phyloP scores from a whole-genome alignment of 2,329 filamentous ascomycete genomes.

The Curvularia sp. region DNA sequence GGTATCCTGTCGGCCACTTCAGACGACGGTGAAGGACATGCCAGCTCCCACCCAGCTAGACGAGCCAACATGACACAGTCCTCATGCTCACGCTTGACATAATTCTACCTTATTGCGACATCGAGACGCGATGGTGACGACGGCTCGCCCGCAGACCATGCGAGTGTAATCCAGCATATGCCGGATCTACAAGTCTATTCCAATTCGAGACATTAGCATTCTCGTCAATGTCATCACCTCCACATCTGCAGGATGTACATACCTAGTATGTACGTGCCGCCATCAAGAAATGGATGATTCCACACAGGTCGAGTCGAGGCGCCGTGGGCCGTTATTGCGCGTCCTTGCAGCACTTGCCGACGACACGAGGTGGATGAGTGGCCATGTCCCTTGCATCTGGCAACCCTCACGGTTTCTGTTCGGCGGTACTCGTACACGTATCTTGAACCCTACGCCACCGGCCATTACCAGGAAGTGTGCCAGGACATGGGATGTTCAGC shows the following conservation, averaged over 20 bases:
- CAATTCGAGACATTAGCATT: conserved; percentile 56
- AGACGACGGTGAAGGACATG: conserved; percentile 26
- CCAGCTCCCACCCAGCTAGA: conserved; percentile 46
- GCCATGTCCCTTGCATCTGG: conserved; percentile 53
- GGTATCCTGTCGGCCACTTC: conserved; percentile 42
- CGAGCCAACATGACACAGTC: conserved; percentile 55
- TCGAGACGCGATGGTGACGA: conserved; percentile 53
- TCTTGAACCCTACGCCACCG: conserved; percentile 49
- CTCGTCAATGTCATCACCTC: conserved; percentile 25
- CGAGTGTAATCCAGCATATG: conserved; percentile 53
- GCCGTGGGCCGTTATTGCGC: conserved; percentile 57
- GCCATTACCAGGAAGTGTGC: conserved; percentile 49
- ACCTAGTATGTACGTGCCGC: conserved; percentile 55
- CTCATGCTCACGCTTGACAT: conserved; percentile 46
- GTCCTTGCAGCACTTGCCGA: conserved; percentile 45
- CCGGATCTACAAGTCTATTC: conserved; percentile 59
- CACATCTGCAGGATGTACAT: conserved; percentile 54
- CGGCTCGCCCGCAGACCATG: conserved; percentile 55
- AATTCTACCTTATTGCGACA: conserved; percentile 42
- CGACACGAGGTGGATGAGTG: conserved; percentile 48
- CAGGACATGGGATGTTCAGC: conserved; percentile 56
- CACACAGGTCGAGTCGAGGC: conserved; percentile 56
- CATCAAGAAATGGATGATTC: conserved; percentile 56
- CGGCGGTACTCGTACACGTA: conserved; percentile 48
- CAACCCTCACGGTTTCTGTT: conserved; percentile 54